Evolutionary conservation across 371 early-diverging fungal genomes (phyloP), one percentile per base, ranked within the genome.

Genomic region (Thermomucor indicae-seudaticae): DNA sequence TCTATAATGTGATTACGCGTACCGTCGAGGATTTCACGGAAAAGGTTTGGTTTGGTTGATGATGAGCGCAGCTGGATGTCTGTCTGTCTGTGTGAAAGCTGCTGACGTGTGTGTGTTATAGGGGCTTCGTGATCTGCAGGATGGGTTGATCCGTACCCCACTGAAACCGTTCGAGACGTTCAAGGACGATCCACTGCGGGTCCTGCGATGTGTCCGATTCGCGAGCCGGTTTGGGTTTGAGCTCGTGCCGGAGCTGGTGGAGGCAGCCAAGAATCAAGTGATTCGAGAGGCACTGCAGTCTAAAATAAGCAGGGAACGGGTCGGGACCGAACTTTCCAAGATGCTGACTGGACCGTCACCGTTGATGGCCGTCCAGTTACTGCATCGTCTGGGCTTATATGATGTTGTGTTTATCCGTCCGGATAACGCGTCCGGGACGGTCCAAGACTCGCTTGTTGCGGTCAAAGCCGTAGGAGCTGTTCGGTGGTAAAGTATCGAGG

Each of bases 181-280:
- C 60, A 64, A 78, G 43, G 99, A 99, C 63, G 99, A 99, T 63
- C 99, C 99, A 3, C 67, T 99, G 23, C 89, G 99, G 14, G 91
- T 99, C 1, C 72, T 99, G 49, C 88, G 99, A 4, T 91, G 93
- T 19, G 84, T 99, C 39, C 82, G 99, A 25, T 99, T 99, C 66
- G 91, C 98, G 6, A 82, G 88, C 39, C 80, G 97, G 38, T 96
- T 97, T 55, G 70, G 72, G 10, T 99, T 93, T 65, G 51, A 65
- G 17, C 79, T 99, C 34, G 87, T 81, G 6, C 72, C 78, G 10
- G 87, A 86, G 24, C 83, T 96, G 7, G 57, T 62, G 3, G 62
- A 73, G 5, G 89, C 95, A 7, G 81, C 85, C 2, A 51, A 77
- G 23, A 62, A 83, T 8, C 57, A 64, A 20, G 64, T 69, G 12